These are phyloP conservation scores for Mortierella sp. DNA, from an alignment of 371 early-diverging fungal genomes.

Conservation along the genomic window DNA sequence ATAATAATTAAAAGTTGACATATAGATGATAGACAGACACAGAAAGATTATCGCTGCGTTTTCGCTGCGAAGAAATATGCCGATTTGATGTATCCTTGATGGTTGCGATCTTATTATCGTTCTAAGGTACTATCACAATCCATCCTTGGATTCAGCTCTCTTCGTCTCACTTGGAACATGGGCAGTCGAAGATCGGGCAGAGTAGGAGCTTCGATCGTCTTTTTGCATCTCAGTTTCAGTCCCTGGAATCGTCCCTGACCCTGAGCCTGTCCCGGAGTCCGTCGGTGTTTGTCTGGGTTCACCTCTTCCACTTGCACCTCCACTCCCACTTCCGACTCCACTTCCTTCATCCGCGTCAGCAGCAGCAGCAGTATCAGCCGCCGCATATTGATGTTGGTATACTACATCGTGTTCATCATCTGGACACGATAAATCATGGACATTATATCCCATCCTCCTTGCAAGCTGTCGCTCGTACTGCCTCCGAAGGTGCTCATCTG, in stretches of 20 bases:
- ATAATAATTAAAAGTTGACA: too few relatives aligned
- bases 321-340: too few relatives aligned
- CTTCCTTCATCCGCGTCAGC: not conserved
- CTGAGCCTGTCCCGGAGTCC: not conserved
- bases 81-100: too few relatives aligned
- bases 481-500: slow-evolving; percentile 31
- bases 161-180: slow-evolving; percentile 13
- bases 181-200: slow-evolving; percentile 6
- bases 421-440: not conserved
- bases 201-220: not conserved
- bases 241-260: not conserved
- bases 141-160: too few relatives aligned
- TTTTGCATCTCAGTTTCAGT: not conserved
- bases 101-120: too few relatives aligned
- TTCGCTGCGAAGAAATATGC: too few relatives aligned
- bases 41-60: too few relatives aligned
- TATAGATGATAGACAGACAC: too few relatives aligned
- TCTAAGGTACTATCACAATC: too few relatives aligned
- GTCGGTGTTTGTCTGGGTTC: not conserved
- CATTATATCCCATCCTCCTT: slow-evolving; percentile 7
- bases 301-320: not conserved
- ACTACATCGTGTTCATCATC: not conserved
- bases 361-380: not conserved
- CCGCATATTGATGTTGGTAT: not conserved
- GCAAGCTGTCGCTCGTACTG: slow-evolving; percentile 42